phyloP scores from a whole-genome alignment of 345 rosid genomes.

The Firmiana major region DNA sequence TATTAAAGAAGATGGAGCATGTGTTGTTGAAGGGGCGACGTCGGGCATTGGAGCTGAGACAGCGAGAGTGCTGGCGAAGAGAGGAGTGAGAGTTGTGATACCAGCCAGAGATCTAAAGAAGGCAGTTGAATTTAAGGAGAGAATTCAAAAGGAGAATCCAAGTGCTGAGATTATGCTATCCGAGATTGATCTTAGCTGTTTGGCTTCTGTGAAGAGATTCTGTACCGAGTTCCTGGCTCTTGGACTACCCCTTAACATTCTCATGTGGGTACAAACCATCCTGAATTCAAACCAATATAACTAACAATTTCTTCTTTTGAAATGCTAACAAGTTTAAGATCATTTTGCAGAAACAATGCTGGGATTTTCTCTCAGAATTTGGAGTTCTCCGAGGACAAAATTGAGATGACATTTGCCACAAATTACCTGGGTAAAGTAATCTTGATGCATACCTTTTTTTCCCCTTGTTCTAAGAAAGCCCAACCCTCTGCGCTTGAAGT shows the following conservation, averaged over 20 bases:
- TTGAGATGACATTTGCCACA: slow-evolving; percentile 92
- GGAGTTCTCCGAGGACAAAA: slow-evolving; percentile 93
- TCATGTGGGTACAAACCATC: slow-evolving; percentile 50
- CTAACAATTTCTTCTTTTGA: background rate
- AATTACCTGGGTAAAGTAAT: slow-evolving; percentile 86
- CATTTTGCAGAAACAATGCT: slow-evolving; percentile 76
- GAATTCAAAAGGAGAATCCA: slow-evolving; percentile 55
- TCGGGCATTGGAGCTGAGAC: slow-evolving; percentile 96
- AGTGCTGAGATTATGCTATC: slow-evolving; percentile 48
- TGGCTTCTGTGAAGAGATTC: slow-evolving; percentile 72
- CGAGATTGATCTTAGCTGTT: slow-evolving; percentile 79
- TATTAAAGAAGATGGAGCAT: background rate
- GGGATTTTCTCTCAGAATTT: slow-evolving; percentile 73
- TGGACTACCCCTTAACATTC: slow-evolving; percentile 75
- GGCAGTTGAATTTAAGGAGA: slow-evolving; percentile 56
- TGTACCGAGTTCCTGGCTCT: slow-evolving; percentile 60
- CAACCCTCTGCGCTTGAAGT: background rate
- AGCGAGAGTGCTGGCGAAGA: slow-evolving; percentile 75
- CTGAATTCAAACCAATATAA: background rate
- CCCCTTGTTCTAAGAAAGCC: background rate
- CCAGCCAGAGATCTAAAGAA: slow-evolving; percentile 81
- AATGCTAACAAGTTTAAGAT: background rate
- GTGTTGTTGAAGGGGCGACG: slow-evolving; percentile 58
- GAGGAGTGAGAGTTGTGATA: slow-evolving; percentile 75
- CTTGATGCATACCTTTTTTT: background rate